Conservation (phyloP, 345 rosid genomes). For the Salix purpurea region DNA sequence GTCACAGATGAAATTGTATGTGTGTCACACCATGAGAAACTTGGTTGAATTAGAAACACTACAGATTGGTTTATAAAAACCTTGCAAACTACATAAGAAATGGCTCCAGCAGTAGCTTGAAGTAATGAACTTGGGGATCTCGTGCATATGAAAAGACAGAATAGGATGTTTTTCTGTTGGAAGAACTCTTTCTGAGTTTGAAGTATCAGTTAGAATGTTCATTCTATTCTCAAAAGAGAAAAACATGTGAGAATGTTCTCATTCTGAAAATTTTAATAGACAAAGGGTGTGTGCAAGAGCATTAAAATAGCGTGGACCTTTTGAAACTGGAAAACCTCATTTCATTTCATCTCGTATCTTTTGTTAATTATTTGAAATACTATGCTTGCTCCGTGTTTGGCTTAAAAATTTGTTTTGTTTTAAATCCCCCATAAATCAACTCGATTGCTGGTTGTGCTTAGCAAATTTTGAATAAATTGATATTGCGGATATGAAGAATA, state of each 20-base stretch:
- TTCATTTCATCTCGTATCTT: background rate
- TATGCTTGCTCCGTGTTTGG: background rate
- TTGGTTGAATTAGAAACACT: background rate
- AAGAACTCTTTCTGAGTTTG: background rate
- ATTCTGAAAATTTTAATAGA: background rate
- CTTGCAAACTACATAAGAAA: background rate
- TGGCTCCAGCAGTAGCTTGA: conserved; percentile 1
- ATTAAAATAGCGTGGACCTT: background rate
- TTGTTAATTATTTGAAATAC: background rate
- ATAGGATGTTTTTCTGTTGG: background rate
- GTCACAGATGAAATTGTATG: conserved; percentile 15
- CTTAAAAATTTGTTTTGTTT: background rate
- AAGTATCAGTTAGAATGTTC: background rate
- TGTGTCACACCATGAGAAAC: conserved; percentile 4
- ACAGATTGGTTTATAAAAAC: background rate
- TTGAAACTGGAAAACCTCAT: conserved; percentile 2
- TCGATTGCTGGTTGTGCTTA: conserved; percentile 5
- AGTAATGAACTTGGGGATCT: background rate
- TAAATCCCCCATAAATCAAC: background rate
- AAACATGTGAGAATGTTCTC: background rate
- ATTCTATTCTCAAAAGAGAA: background rate
- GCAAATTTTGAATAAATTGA: background rate
- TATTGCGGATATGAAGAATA: conserved; percentile 23
- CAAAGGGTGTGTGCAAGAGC: background rate
- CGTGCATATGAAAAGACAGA: background rate